Conservation (phyloP, 2,329 filamentous ascomycete genomes). For the Phialemoniopsis sp. region DNA sequence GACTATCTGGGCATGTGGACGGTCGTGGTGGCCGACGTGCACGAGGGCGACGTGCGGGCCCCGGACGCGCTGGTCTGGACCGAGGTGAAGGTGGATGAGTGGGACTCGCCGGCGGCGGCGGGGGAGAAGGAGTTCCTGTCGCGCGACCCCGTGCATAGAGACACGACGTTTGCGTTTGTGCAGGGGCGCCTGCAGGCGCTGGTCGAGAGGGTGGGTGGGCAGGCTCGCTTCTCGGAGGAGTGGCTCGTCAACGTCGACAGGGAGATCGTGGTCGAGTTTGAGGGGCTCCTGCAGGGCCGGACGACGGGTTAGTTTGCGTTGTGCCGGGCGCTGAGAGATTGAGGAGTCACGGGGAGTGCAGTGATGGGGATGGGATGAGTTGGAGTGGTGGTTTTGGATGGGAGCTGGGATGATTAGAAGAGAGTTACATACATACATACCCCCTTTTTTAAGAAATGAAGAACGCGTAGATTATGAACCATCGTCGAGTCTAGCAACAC, state of each 20-base stretch:
- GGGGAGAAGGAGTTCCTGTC: constrained; percentile 47
- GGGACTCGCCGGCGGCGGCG: constrained; percentile 51
- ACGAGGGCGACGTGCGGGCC: constrained; percentile 51
- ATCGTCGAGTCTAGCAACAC: too few relatives aligned
- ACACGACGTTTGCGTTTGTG: constrained; percentile 62
- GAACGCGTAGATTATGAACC: too few relatives aligned
- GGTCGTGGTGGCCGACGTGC: constrained; percentile 60
- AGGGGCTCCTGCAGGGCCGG: constrained; percentile 21
- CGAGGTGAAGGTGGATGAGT: constrained; percentile 36
- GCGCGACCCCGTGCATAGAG: constrained; percentile 63
- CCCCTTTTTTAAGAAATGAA: too few relatives aligned
- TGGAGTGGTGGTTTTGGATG: too few relatives aligned
- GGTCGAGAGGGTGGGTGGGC: constrained; percentile 58
- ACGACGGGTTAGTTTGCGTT: too few relatives aligned
- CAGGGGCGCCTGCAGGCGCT: constrained; percentile 55
- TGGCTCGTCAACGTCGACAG: constrained; percentile 73
- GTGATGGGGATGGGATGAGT: too few relatives aligned
- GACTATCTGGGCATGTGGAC: constrained; percentile 76
- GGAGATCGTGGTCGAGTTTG: constrained; percentile 65
- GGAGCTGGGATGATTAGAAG: too few relatives aligned
- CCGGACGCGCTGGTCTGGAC: constrained; percentile 48
- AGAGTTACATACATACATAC: too few relatives aligned
- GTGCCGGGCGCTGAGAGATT: too few relatives aligned
- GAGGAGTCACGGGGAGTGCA: too few relatives aligned
- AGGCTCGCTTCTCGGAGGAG: constrained; percentile 60